Evolutionary conservation across 345 rosid genomes (phyloP).

Genomic region (Excoecaria cochinchinensis): DNA sequence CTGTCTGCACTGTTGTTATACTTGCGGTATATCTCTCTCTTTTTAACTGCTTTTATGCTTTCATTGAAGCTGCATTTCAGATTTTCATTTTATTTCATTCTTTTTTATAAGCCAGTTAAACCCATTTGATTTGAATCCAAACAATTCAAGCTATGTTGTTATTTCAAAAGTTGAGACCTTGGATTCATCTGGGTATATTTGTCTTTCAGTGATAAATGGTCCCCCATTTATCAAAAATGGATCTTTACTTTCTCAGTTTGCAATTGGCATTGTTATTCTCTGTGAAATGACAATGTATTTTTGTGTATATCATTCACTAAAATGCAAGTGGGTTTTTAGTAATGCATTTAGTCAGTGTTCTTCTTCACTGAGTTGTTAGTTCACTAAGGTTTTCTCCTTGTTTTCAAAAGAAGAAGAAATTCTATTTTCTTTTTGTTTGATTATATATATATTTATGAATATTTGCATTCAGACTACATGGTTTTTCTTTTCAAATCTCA

Average conservation of each 20-base stretch:
- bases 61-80: background rate
- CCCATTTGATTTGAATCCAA: background rate
- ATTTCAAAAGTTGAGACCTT: background rate
- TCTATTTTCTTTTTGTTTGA: too few relatives aligned
- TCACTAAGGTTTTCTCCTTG: too few relatives aligned
- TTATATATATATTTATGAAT: too few relatives aligned
- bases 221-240: background rate
- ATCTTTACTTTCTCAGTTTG: background rate
- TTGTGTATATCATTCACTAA: too few relatives aligned
- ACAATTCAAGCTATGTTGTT: background rate
- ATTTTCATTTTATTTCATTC: background rate
- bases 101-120: background rate
- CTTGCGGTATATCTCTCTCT: constrained; percentile 20
- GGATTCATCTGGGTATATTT: background rate
- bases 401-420: too few relatives aligned
- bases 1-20: constrained; percentile 22
- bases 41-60: background rate
- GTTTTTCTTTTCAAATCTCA: too few relatives aligned
- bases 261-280: background rate
- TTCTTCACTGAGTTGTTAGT: background rate
- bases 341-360: background rate
- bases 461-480: background rate
- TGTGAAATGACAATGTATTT: background rate
- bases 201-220: background rate
- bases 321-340: background rate